Evolutionary conservation across 202 grass and related monocot species (phyloP).

Genomic region (Dendrocalamus latiflorus): DNA sequence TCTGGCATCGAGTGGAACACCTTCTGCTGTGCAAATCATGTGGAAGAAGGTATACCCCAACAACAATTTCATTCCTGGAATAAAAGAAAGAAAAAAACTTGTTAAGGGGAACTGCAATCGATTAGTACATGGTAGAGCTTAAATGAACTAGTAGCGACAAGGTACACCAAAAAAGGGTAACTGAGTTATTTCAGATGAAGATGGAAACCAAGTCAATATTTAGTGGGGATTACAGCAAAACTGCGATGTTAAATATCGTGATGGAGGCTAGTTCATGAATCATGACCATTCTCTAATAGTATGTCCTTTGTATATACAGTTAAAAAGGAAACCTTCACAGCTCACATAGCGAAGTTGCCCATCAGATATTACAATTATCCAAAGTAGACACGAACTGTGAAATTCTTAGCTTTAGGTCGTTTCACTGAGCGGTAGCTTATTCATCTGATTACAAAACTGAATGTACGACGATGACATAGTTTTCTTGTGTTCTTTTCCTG

Average conservation of each 20-base stretch:
- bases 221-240: not conserved
- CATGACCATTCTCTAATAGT: not conserved
- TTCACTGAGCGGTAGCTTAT: not conserved
- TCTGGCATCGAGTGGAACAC: not conserved
- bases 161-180: conserved; percentile 4
- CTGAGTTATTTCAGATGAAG: not conserved
- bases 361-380: not conserved
- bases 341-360: not conserved
- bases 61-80: conserved; percentile 8
- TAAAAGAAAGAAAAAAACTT: not conserved
- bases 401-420: not conserved
- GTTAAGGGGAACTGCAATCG: not conserved
- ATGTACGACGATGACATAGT: not conserved
- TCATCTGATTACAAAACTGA: not conserved
- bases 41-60: not conserved
- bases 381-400: not conserved
- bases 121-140: not conserved
- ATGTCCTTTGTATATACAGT: not conserved
- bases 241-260: not conserved
- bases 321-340: not conserved
- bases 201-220: not conserved
- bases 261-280: not conserved
- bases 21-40: not conserved
- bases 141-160: not conserved
- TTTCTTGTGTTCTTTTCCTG: not conserved